Percentiles rank a stretch among this genome's conserved stretches.
Evolutionary conservation across 192 early-diverging fungal species (phyloP).

Genomic region (Umbelopsis vinacea): DNA sequence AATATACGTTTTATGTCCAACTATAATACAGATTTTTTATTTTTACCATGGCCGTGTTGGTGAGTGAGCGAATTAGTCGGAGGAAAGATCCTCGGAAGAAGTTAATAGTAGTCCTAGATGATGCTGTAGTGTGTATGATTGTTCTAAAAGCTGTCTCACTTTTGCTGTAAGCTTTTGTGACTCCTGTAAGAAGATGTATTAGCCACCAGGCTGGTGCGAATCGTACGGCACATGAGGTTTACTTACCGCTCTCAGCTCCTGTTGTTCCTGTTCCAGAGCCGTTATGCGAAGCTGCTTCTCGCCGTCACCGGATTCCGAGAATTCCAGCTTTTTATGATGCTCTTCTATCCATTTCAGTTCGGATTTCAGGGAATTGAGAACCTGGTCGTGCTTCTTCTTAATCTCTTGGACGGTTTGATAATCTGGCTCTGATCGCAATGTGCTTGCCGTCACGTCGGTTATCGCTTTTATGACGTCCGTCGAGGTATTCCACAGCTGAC

Average conservation of each 20-base stretch:
- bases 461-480: conserved; percentile 1
- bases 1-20: not conserved
- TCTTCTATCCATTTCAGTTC: conserved; percentile 3
- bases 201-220: not conserved
- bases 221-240: not conserved
- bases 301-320: not conserved
- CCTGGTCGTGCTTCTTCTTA: conserved; percentile 9
- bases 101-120: conserved; percentile 4
- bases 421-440: conserved; percentile 8
- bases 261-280: conserved; percentile 1
- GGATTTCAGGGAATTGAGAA: not conserved
- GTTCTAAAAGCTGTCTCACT: conserved; percentile 5
- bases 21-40: conserved; percentile 12
- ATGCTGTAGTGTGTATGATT: conserved; percentile 10
- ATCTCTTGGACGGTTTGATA: conserved; percentile 3
- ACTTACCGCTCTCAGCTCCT: conserved; percentile 10
- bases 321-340: not conserved
- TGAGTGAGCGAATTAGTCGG: not conserved
- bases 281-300: conserved; percentile 5
- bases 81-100: conserved; percentile 10
- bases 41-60: not conserved
- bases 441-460: not conserved
- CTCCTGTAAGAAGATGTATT: not conserved
- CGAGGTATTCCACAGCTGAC: conserved; percentile 1
- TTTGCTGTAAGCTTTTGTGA: not conserved